A percentile compares a stretch with the other conserved stretches of the same genome.
phyloP scores from a whole-genome alignment of 805 yeast species.

The baker's yeast (Saccharomyces cerevisiae) region DNA sequence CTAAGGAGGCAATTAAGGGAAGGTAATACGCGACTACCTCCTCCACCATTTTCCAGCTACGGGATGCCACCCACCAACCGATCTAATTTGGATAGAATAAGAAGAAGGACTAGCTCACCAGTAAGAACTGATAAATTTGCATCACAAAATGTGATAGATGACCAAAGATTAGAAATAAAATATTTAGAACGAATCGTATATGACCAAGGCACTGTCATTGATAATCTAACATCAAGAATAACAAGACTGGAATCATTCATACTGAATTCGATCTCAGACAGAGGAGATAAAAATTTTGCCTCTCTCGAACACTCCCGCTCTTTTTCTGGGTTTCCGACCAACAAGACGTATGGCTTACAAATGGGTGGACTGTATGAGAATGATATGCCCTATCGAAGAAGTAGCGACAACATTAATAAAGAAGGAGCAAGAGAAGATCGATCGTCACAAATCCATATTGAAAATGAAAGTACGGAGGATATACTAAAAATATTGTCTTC shows the following conservation, averaged over 20 bases:
- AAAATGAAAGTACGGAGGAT: not conserved
- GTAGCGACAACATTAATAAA: not conserved
- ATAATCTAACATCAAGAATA: not conserved
- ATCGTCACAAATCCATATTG: not conserved
- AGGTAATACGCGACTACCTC: not conserved
- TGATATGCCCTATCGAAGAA: not conserved
- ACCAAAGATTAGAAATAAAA: not conserved
- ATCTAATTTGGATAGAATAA: not conserved
- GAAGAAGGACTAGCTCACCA: not conserved
- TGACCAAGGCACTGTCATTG: not conserved
- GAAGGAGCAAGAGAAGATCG: not conserved
- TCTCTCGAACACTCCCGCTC: not conserved
- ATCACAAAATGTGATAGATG: not conserved
- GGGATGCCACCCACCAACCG: not conserved
- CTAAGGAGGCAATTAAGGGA: slow-evolving; percentile 5
- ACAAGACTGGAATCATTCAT: not conserved
- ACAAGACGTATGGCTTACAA: not conserved
- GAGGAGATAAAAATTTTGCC: not conserved
- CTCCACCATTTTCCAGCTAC: not conserved
- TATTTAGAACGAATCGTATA: not conserved
- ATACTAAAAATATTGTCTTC: not conserved
- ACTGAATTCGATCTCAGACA: not conserved
- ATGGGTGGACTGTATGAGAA: not conserved
- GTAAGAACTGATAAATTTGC: not conserved
- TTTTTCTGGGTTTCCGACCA: not conserved